These are phyloP conservation scores for Aureobasidium musti DNA, from an alignment of 2,329 filamentous ascomycete species.

Conservation along the genomic window DNA sequence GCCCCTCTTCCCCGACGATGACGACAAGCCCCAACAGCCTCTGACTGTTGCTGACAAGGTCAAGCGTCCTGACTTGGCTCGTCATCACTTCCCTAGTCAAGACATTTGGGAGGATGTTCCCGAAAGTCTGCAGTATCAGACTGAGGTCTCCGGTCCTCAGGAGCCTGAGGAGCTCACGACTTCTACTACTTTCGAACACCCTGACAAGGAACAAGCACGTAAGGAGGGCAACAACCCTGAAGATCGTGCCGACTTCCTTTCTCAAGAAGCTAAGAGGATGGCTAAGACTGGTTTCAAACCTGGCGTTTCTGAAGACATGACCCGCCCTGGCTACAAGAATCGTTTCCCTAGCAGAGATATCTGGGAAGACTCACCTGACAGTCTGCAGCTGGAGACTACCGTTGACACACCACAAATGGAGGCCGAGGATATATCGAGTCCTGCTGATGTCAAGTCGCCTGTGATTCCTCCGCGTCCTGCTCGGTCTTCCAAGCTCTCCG, in stretches of 20 bases:
- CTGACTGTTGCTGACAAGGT: constrained; percentile 58
- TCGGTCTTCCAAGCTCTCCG: constrained; percentile 37
- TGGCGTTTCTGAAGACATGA: constrained; percentile 54
- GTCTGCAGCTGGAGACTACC: constrained; percentile 74
- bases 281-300: constrained; percentile 61
- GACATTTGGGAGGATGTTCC: constrained; percentile 98
- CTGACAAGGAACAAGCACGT: constrained; percentile 54
- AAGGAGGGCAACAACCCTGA: constrained; percentile 47
- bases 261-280: constrained; percentile 55
- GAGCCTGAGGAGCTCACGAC: constrained; percentile 53
- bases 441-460: constrained; percentile 28
- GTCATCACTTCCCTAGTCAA: constrained; percentile 81
- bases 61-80: constrained; percentile 54
- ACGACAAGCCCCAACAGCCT: constrained; percentile 60
- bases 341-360: constrained; percentile 90
- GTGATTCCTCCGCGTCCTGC: constrained; percentile 39
- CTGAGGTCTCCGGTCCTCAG: constrained; percentile 83
- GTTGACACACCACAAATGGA: constrained; percentile 51
- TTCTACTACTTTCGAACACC: constrained; percentile 47
- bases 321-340: constrained; percentile 60
- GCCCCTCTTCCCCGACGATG: constrained; percentile 79
- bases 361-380: constrained; percentile 92
- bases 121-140: constrained; percentile 72
- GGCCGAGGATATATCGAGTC: constrained; percentile 37
- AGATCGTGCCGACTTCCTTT: constrained; percentile 48